phyloP scores from a whole-genome alignment of 1,139 yeast species.

The Lodderomyces jiufengensis region DNA sequence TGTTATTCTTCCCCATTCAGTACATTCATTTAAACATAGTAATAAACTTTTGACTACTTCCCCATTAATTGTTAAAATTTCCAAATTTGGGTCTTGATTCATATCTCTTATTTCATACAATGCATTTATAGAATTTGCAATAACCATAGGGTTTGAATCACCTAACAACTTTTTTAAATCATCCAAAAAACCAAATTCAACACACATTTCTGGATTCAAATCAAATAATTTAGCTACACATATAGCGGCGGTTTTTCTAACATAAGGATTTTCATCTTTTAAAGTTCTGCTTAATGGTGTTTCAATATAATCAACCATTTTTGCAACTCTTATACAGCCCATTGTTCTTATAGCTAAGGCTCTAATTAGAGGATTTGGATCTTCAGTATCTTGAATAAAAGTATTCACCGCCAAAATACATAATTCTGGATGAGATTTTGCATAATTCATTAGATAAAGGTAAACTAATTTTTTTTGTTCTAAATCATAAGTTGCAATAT shows the following conservation, averaged over 20 bases:
- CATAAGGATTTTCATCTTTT: constrained; percentile 93
- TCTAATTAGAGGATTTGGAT: constrained; percentile 92
- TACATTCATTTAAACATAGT: constrained; percentile 88
- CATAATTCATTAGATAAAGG: constrained; percentile 93
- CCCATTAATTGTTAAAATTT: constrained; percentile 38
- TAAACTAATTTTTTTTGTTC: constrained; percentile 97
- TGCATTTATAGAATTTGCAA: constrained; percentile 88
- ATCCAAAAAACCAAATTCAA: constrained; percentile 83
- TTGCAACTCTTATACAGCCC: constrained; percentile 97
- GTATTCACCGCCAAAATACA: constrained; percentile 96
- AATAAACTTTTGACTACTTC: constrained; percentile 62
- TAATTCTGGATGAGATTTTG: constrained; percentile 92
- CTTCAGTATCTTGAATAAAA: constrained; percentile 93
- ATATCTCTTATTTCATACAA: constrained; percentile 76
- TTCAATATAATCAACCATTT: constrained; percentile 92
- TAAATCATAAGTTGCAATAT: constrained; percentile 93
- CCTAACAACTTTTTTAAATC: constrained; percentile 66
- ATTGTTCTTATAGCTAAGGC: constrained; percentile 96
- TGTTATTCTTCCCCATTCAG: constrained; percentile 98
- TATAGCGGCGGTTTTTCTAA: constrained; percentile 94
- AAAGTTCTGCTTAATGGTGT: constrained; percentile 83
- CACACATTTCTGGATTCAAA: constrained; percentile 72
- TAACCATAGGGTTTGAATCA: constrained; percentile 95
- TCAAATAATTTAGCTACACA: constrained; percentile 96
- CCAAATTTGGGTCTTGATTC: constrained; percentile 46